Evolutionary conservation across 495 filamentous ascomycete species (phyloP).

Genomic region (Xylaria flabelliformis): DNA sequence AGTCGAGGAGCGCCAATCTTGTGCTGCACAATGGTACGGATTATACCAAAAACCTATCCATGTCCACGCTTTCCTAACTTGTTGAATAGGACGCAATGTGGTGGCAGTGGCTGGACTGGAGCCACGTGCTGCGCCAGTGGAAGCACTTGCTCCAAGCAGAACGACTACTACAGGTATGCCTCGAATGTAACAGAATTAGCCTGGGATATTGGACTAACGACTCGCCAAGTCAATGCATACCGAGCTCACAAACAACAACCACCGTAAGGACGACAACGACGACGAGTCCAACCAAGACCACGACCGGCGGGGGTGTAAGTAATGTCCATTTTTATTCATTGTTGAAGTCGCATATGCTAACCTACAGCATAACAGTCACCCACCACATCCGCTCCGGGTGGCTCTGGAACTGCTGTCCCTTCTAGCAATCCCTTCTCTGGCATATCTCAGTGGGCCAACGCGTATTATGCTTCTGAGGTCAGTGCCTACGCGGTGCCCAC

Average conservation of each 20-base stretch:
- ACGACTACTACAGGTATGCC: conserved; percentile 49
- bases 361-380: conserved; percentile 12
- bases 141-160: conserved; percentile 51
- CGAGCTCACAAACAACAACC: conserved; percentile 24
- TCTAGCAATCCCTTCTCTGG: conserved; percentile 61
- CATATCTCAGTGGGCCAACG: conserved; percentile 62
- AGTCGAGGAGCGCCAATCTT: conserved; percentile 50
- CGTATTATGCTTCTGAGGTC: conserved; percentile 65
- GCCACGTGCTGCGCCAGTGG: conserved; percentile 54
- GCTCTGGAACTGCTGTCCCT: conserved; percentile 42
- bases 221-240: conserved; percentile 24
- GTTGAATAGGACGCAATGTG: conserved; percentile 53
- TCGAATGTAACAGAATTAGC: not conserved
- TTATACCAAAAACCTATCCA: not conserved
- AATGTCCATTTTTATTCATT: not conserved
- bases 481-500: conserved; percentile 58
- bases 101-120: conserved; percentile 55
- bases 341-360: conserved; percentile 3
- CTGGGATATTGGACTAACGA: conserved; percentile 9
- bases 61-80: conserved; percentile 14
- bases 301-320: conserved; percentile 17
- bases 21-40: conserved; percentile 42
- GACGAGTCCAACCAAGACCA: conserved; percentile 20
- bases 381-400: conserved; percentile 28
- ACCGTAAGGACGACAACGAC: conserved; percentile 23